Conservation (phyloP, 805 yeast species). For the Ogataea polymorpha region DNA sequence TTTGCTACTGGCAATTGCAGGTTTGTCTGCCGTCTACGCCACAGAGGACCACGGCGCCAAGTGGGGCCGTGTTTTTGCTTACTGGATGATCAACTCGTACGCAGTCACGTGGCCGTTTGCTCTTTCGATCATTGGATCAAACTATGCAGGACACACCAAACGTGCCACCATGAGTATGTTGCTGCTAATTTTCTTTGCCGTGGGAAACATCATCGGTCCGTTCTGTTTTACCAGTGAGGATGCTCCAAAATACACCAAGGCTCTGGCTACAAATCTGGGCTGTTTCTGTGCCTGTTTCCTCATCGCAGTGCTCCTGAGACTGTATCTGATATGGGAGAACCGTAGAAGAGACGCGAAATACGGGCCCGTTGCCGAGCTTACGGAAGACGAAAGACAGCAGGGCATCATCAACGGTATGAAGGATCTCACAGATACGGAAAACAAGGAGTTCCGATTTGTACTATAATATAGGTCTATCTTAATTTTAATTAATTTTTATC, state of each 20-base stretch:
- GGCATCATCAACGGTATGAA: constrained; percentile 33
- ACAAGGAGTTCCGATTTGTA: constrained; percentile 28
- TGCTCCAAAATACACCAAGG: constrained; percentile 44
- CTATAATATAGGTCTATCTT: background rate
- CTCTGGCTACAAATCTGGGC: constrained; percentile 36
- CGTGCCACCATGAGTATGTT: constrained; percentile 44
- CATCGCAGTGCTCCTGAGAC: constrained; percentile 29
- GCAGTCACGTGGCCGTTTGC: constrained; percentile 28
- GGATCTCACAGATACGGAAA: constrained; percentile 30
- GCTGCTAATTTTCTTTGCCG: constrained; percentile 44
- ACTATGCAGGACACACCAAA: constrained; percentile 53
- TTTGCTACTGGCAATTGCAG: constrained; percentile 25
- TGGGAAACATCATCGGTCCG: constrained; percentile 55
- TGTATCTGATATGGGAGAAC: constrained; percentile 37
- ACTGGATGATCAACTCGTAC: constrained; percentile 32
- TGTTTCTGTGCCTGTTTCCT: constrained; percentile 38
- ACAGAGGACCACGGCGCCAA: constrained; percentile 25
- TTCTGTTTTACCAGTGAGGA: constrained; percentile 43
- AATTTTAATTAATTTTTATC: background rate
- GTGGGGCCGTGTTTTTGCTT: constrained; percentile 32
- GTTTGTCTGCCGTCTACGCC: constrained; percentile 26
- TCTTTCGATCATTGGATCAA: constrained; percentile 30
- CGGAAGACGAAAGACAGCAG: constrained; percentile 26
- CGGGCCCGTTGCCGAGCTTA: constrained; percentile 25
- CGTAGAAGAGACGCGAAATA: constrained; percentile 36